Evolutionary conservation across 768 basidiomycete species (phyloP), one percentile per base, ranked within the genome.

Genomic region (Rhizopogon vinicolor): DNA sequence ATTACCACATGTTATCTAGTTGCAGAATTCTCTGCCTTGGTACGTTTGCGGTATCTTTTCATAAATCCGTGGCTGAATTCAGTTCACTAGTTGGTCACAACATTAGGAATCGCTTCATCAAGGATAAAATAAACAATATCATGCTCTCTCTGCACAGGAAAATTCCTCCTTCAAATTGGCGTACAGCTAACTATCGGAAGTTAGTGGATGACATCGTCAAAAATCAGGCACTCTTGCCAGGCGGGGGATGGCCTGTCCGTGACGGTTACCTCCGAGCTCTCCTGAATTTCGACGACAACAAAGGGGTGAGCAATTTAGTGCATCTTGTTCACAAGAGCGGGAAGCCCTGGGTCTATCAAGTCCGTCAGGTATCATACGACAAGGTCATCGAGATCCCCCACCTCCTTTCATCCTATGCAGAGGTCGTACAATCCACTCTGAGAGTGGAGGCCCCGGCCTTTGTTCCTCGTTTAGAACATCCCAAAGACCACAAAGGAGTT

Each of bases 351-450:
- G 37, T 49, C 19, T 51, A 39, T 9, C 7, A 33, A 7, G 40
- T 75, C 12, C 67, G 67, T 7, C 60, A 67, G 10, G 64, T 76
- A 29, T 45, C 69, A 4, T 78, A 65, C 61, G 46, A 59, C 14
- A 53, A 60, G 3, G 53, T 62, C 3, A 66, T 62, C 3, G 70
- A 75, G 5, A 64, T 77, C 12, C 69, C 67, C 0, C 44, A 44
- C 12, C 51, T 75, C 19, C 51, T 76, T 7, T 58, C 60, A 9
- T 43, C 63, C 13, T 58, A 54, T 7, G 46, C 59, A 10, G 57
- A 58, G 3, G 28, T 42, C 14, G 61, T 61, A 35, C 60, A 53
- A 7, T 60, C 62, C 3, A 51, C 60, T 8, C 48, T 65, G 5
- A 56, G 54, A 25, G 50, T 51, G 10, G 60, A 62, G 5, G 63